Evolutionary conservation across 2,329 filamentous ascomycete species (phyloP).

Genomic region (Grosmannia serpens): DNA sequence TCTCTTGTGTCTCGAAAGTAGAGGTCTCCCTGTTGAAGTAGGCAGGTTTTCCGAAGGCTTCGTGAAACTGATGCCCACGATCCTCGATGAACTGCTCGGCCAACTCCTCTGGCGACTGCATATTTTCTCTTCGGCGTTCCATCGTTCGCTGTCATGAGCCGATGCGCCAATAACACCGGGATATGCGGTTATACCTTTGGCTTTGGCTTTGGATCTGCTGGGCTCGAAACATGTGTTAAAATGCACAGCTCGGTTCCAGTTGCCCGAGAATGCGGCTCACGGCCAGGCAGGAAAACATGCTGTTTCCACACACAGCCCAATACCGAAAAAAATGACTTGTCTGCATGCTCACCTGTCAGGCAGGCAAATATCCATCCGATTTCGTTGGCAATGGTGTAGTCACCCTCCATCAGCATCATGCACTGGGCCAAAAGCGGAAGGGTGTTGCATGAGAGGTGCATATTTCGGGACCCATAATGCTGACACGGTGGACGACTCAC

Average conservation of each 20-base stretch:
- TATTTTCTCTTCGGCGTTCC: not conserved
- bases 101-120: not conserved
- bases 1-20: constrained; percentile 5
- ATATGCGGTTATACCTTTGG: too few species aligned
- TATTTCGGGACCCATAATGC: not conserved
- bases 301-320: not conserved
- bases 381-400: not conserved
- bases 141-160: not conserved
- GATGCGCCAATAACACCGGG: not conserved
- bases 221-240: too few species aligned
- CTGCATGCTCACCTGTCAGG: too few species aligned
- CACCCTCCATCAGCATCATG: not conserved
- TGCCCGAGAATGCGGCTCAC: too few species aligned
- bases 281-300: too few species aligned
- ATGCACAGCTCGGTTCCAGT: too few species aligned
- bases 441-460: not conserved
- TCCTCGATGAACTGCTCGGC: constrained; percentile 7
- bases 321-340: not conserved
- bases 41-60: constrained; percentile 2
- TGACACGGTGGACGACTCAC: not conserved
- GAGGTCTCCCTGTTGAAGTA: constrained; percentile 4
- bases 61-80: constrained; percentile 6
- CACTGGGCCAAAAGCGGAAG: not conserved
- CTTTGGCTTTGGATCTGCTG: too few species aligned
- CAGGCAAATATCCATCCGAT: not conserved